Base-by-base conservation (phyloP, 2,329 filamentous ascomycete species). In the Fusarium sp. region DNA sequence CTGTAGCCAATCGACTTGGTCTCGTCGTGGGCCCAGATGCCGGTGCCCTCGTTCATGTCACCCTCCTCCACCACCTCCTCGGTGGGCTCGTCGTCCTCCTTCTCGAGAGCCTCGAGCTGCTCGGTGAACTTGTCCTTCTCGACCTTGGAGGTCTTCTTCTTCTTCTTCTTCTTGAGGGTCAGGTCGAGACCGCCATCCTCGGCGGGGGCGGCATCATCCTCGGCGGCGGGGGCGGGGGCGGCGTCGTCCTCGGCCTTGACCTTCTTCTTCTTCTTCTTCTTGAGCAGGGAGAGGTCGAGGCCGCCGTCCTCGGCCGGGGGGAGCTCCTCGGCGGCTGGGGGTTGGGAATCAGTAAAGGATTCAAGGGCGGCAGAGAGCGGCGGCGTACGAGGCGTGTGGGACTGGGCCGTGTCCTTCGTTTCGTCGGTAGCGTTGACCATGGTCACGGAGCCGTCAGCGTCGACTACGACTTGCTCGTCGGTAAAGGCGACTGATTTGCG, bases 401-500 rank as follows among this genome's bases (percentile, higher is more conserved):
- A 95, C 87, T 93, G 90, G 77, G 95, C 95, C 79, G 93, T 94
- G 77, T 93, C 91, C 87, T 95, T 95, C 74, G 93, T 89, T 80
- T 94, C 93, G 80, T 93, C 91, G 79, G 90, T 88, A 77, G 92
- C 90, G 83, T 94, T 91, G 83, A 91, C 89, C 85, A 93, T 92
- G 80, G 91, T 94, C 82, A 98, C 91, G 82, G 92, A 91, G 80
- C 96, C 96, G 88, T 98, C 94, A 84, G 91, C 91, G 87, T 97
- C 94, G 83, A 98, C 95, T 80, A 98, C 91, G 76, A 94, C 90
- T 79, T 94, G 91, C 81, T 94, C 94, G 85, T 97, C 94, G 82
- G 93, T 95, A 84, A 98, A 98, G 75, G 95, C 92, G 80, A 98
- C 96, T 56, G 95, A 97, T 87, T 98, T 98, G 86, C 95, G 93